Base-by-base conservation (phyloP, 331 rosid species). In the Arachis monticola region DNA sequence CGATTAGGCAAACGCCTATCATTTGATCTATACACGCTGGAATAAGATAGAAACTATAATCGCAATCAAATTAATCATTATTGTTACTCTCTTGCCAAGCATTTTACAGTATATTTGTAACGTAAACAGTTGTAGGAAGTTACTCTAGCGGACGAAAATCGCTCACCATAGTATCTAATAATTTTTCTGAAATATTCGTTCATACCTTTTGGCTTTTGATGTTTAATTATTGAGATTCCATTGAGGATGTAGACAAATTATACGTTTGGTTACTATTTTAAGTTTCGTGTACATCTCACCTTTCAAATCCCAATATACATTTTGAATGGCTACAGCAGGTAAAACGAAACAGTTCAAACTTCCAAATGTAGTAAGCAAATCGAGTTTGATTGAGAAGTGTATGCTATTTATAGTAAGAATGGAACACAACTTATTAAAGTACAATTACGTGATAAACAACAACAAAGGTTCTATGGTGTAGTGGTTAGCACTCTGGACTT, bases 401-500 rank as follows among this genome's bases (percentile, higher is more conserved):
- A 17, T 12, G 6, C 10, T 45, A 6, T 8, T 0, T 45, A 6
- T 45, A 6, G 9, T 45, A 5, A 8, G 48, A 45, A 7, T 45
- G 0, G 8, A 45, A 8, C 8, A 8, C 2, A 7, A 7, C 8
- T 0, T 6, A 6, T 45, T 6, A 0, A 6, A 45, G 0, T 0
- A 6, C 0, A 5, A 3, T 38, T 38, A 38, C 30, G 30, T 27
- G 5, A 3, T 3, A 38, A 4, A 4, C 0, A 1, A 1, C 60
- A 55, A 27, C 1, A 38, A 2, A 1, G 93, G 96, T 91, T 93
- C 93, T 89, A 93, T 91, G 96, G 98, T 89, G 98, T 93, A 93
- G 98, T 93, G 98, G 98, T 91, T 93, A 91, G 96, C 96, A 91
- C 91, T 91, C 92, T 89, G 96, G 96, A 93, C 98, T 91, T 93